Evolutionary conservation across 352 stramenopile species (phyloP), one percentile per base, ranked within the genome.

Genomic region (Globisporangium cylindrosporum): DNA sequence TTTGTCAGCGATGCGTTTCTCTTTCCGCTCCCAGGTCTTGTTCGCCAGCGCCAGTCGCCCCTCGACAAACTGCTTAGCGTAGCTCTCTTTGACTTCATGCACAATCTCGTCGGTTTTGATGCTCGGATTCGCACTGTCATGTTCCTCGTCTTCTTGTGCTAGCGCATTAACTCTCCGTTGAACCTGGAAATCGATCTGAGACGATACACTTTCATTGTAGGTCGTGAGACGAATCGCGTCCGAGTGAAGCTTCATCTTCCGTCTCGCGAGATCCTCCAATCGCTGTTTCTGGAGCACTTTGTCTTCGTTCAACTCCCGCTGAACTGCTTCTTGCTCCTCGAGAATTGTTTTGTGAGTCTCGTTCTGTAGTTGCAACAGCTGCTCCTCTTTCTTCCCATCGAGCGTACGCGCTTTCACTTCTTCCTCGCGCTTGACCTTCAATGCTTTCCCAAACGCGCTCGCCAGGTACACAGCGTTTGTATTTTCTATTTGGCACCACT

Each of bases 21-120:
- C 81, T 67, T 91, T 91, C 20, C 86, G 64, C 55, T 88, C 74
- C 86, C 86, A 94, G 0, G 82, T 92, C 51, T 94, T 94, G 53
- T 73, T 78, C 3, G 88, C 73, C 7, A 93, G 59, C 1, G 84
- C 77, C 0, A 94, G 49, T 43, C 84, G 77, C 0, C 84, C 80
- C 27, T 82, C 69, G 1, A 91, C 78, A 51, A 81, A 92, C n/a
- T 84, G 75, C 15, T 59, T 46, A 0, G 82, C 82, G 69, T 82
- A 94, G 3, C 70, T 74, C 32, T 85, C 73, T 59, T 91, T 91
- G 0, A 82, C 73, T 20, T 82, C 66, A n/a, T 55, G 64, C 0
- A 79, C 24, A 1, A 88, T 62, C 0, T 65, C 67, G 8, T 65
- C 46, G 9, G 20, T 59, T 1, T 77, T 64, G 1, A 71, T 67